Base-by-base conservation (phyloP, 768 basidiomycete species). In the Chiua virens region DNA sequence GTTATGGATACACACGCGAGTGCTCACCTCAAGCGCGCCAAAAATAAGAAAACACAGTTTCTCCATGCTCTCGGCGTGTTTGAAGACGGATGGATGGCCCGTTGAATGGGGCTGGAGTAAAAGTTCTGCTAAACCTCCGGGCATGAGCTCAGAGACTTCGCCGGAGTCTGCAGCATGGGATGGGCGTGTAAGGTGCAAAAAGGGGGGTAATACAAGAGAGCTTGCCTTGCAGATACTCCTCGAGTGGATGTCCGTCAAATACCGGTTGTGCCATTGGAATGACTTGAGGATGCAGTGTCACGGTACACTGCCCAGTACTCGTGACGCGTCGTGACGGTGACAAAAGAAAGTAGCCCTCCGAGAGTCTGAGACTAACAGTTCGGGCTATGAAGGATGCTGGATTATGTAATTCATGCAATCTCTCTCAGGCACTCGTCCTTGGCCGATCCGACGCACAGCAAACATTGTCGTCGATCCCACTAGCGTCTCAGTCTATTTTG, bases 221-320 rank as follows among this genome's bases (percentile, higher is more conserved):
- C 46, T 18, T 37, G 86, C 88, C 81, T 77, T 79, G 73, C 48
- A 90, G 72, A 68, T 90, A 90, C 58, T 82, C 78, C 60, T 85
- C 81, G 38, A 90, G 76, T 38, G 88, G 88, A 59, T 89, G 86
- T 54, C 87, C 82, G 57, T 88, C 83, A 69, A 87, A 88, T 54
- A 89, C 66, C 51, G 88, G 77, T 74, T 89, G 85, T 32, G 88
- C 88, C 88, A 90, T 90, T 50, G 35, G 30, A 44, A 45, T 37
- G n/a, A 27, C 21, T 22, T 11, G 36, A 54, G 39, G 43, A 43
- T 47, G 61, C 58, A 44, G 60, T 58, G 58, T n/a, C n/a, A n/a
- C n/a, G n/a, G n/a, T 40, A 35, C 63, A 63, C 63, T 47, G 64
- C 56, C 50, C 36, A 32, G 47, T 56, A 32, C 42, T 63, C 57